Percentiles rank a stretch among this genome's conserved stretches.
Evolutionary conservation across 345 rosid genomes (phyloP).

Genomic region (Euphorbia peplus): DNA sequence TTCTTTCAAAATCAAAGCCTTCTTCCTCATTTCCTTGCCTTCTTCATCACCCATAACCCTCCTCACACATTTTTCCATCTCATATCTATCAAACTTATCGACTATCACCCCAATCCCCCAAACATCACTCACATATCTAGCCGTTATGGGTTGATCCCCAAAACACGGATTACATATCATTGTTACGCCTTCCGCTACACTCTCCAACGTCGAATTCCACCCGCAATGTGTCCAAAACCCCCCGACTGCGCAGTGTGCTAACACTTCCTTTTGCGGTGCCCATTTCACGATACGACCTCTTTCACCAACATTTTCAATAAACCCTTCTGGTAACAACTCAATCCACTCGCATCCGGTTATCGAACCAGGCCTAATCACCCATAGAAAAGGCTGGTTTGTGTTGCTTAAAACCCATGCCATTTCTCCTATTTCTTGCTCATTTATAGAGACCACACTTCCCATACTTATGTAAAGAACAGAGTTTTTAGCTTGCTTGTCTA

Average conservation of each 20-base stretch:
- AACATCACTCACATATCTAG: constrained; percentile 32
- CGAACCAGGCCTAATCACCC: neutral
- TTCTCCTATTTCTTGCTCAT: neutral
- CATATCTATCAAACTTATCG: too few relatives aligned
- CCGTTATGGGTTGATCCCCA: constrained; percentile 40
- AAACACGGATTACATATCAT: constrained; percentile 44
- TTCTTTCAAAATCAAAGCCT: constrained; percentile 8
- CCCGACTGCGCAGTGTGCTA: constrained; percentile 40
- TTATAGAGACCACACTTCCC: neutral
- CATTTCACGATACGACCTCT: constrained; percentile 26
- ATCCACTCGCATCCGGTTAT: neutral
- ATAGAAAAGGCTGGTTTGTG: neutral
- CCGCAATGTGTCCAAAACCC: constrained; percentile 55
- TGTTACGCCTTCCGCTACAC: constrained; percentile 44
- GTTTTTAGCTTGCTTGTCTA: neutral
- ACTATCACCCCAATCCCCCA: constrained; percentile 43
- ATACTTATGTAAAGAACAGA: neutral
- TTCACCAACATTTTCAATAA: neutral
- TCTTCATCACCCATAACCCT: constrained; percentile 14
- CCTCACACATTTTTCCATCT: constrained; percentile 19
- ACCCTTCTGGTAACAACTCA: neutral
- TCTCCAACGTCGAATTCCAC: constrained; percentile 54
- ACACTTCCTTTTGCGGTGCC: constrained; percentile 50
- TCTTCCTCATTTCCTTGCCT: constrained; percentile 9
- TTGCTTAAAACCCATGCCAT: neutral